Percentiles rank a stretch among this genome's conserved stretches.
phyloP scores from a whole-genome alignment of 2,329 filamentous ascomycete genomes.

The Nannizzia gypsea region DNA sequence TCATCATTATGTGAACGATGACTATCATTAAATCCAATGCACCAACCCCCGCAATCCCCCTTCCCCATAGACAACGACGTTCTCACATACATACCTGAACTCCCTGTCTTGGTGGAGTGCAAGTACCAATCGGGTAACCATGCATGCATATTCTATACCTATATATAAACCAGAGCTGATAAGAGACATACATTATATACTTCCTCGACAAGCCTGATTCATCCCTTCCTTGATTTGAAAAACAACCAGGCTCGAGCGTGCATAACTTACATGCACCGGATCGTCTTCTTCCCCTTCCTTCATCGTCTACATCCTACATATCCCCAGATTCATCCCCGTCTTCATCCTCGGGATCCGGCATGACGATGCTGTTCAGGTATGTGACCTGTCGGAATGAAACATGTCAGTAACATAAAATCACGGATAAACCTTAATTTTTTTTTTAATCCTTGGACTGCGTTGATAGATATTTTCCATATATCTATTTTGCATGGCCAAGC shows the following conservation, averaged over 20 bases:
- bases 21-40: neutral
- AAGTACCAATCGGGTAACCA: neutral
- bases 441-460: neutral
- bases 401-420: slow-evolving; percentile 7
- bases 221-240: neutral
- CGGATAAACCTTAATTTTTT: neutral
- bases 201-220: neutral
- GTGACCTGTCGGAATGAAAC: slow-evolving; percentile 42
- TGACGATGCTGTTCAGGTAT: slow-evolving; percentile 60
- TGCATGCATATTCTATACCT: slow-evolving; percentile 2
- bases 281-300: neutral
- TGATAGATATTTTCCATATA: neutral
- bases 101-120: neutral
- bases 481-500: slow-evolving; percentile 6
- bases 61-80: neutral
- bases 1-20: neutral
- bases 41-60: neutral
- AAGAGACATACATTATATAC: neutral
- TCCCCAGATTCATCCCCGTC: slow-evolving; percentile 30
- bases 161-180: neutral
- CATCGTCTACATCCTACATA: slow-evolving; percentile 6
- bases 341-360: slow-evolving; percentile 51
- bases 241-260: neutral
- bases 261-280: neutral
- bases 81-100: neutral